A percentile compares a stretch with the other conserved stretches of the same genome.
phyloP scores from a whole-genome alignment of 1,284 basidiomycete species.

The Meira miltonrushii region DNA sequence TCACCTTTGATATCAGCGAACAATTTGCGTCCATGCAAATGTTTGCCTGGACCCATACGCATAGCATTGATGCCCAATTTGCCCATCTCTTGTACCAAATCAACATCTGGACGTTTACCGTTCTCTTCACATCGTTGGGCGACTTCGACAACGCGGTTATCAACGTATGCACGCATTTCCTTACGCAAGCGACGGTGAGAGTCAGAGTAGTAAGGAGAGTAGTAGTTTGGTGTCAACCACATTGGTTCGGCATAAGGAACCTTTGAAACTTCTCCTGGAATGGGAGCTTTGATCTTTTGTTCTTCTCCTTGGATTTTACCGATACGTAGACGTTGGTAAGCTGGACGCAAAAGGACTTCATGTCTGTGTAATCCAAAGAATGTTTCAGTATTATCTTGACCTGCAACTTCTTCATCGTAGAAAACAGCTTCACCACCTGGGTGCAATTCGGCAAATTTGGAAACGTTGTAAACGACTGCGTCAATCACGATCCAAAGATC shows the following conservation, averaged over 20 bases:
- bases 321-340: conserved; percentile 43
- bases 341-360: conserved; percentile 43
- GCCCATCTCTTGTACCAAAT: conserved; percentile 52
- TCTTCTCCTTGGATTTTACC: conserved; percentile 48
- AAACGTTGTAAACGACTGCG: conserved; percentile 49
- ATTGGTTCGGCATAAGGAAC: conserved; percentile 51
- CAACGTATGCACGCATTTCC: conserved; percentile 51
- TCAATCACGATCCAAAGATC: conserved; percentile 47
- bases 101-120: conserved; percentile 47
- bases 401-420: conserved; percentile 47
- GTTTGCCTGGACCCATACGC: conserved; percentile 73
- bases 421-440: conserved; percentile 50
- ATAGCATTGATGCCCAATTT: conserved; percentile 66
- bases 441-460: conserved; percentile 49
- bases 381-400: conserved; percentile 49
- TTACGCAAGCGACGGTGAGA: conserved; percentile 52
- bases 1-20: conserved; percentile 83
- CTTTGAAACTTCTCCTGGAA: conserved; percentile 37
- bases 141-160: conserved; percentile 19
- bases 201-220: conserved; percentile 54
- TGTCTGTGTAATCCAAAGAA: conserved; percentile 52
- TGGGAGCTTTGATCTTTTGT: conserved; percentile 30
- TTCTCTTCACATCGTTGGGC: conserved; percentile 48
- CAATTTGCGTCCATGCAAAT: conserved; percentile 72
- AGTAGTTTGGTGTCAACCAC: conserved; percentile 42